Base-by-base conservation (phyloP, 1,284 basidiomycete species). In the Apiotrichum gamsii region DNA sequence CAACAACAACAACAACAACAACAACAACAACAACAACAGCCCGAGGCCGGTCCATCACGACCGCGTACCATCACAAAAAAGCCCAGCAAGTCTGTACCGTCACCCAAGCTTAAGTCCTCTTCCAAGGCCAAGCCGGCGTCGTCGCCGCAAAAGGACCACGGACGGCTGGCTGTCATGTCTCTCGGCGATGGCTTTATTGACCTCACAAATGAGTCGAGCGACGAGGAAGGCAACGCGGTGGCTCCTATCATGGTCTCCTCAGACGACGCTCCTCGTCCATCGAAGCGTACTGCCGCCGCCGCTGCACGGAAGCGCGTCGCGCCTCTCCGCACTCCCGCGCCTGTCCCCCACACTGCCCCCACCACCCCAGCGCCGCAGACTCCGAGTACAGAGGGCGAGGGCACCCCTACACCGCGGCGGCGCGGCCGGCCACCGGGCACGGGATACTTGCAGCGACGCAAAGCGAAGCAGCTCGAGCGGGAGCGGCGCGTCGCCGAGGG, bases 341-440 rank as follows among this genome's bases (percentile, higher is more conserved):
- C n/a, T n/a, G n/a, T n/a, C n/a, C n/a, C n/a, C n/a, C n/a, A n/a
- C n/a, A n/a, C n/a, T n/a, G n/a, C n/a, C n/a, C n/a, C n/a, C n/a
- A n/a, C n/a, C n/a, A n/a, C n/a, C n/a, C n/a, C n/a, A n/a, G n/a
- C n/a, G n/a, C n/a, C n/a, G n/a, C n/a, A n/a, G n/a, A n/a, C n/a
- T n/a, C n/a, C n/a, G n/a, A n/a, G n/a, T n/a, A n/a, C n/a, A n/a
- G n/a, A n/a, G n/a, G 30, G 28, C 29, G 39, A 40, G 16, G 15
- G 28, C 14, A 28, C 39, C 19, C 28, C 33, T 24, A 24, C 42
- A 15, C 24, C 32, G 15, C 42, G 33, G 18, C 34, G 28, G 25
- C 42, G 42, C n/a, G 42, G 42, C 13, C 42, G 42, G 13, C 42
- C 42, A 1, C 42, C 42, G 13, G 42, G 42, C 23, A 43, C 42